Evolutionary conservation across 352 stramenopile genomes (phyloP).

Genomic region (Globisporangium sylvaticum): DNA sequence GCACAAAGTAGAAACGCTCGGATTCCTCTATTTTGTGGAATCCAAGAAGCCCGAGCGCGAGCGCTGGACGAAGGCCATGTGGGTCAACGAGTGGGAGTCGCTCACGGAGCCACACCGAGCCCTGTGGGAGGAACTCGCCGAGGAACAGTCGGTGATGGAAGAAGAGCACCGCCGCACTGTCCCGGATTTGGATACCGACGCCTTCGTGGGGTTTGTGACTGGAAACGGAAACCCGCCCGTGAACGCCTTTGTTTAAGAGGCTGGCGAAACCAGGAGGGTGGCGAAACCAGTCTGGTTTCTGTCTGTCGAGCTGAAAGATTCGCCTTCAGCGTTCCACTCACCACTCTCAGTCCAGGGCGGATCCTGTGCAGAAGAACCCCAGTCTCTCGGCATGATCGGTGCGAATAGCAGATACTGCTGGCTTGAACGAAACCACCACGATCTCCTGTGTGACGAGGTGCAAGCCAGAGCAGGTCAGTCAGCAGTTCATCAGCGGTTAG

Average conservation of each 20-base stretch:
- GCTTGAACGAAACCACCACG: constrained; percentile 2
- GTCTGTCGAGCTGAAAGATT: not conserved
- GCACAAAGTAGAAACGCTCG: not conserved
- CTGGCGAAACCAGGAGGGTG: not conserved
- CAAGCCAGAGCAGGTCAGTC: not conserved
- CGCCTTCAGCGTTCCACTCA: not conserved
- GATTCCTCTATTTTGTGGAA: constrained; percentile 28
- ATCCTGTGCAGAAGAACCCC: not conserved
- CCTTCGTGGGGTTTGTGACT: constrained; percentile 18
- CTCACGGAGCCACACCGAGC: constrained; percentile 18
- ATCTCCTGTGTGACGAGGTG: not conserved
- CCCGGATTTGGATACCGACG: constrained; percentile 20
- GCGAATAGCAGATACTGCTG: not conserved
- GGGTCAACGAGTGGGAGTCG: constrained; percentile 24
- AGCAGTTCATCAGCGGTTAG: not conserved
- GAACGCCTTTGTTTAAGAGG: constrained; percentile 18
- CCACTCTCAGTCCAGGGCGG: not conserved
- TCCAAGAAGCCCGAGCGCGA: constrained; percentile 23
- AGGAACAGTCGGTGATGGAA: constrained; percentile 13
- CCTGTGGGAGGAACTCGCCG: constrained; percentile 31
- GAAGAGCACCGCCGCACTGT: constrained; percentile 4
- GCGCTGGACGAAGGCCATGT: constrained; percentile 23
- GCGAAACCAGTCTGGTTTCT: not conserved
- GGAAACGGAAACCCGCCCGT: constrained; percentile 13
- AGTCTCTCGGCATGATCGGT: not conserved